Percentiles rank a stretch among this genome's conserved stretches.
These are phyloP conservation scores for Peniophora sp. DNA, from an alignment of 1,284 basidiomycete genomes.

Conservation along the genomic window DNA sequence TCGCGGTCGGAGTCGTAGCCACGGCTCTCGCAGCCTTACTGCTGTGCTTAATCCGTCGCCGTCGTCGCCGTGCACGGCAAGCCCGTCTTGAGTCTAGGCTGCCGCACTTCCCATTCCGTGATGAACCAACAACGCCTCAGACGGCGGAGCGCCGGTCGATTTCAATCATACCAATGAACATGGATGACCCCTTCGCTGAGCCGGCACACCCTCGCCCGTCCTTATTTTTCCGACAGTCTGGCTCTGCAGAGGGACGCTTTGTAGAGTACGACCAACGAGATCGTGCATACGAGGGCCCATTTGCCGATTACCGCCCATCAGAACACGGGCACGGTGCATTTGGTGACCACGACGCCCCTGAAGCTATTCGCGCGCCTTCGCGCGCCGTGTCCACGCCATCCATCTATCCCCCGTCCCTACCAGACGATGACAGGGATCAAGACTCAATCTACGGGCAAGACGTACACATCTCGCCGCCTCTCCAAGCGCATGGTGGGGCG, in stretches of 20 bases:
- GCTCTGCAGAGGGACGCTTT: background rate
- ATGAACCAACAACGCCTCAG: conserved; percentile 7
- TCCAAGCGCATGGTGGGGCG: background rate
- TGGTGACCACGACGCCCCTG: background rate
- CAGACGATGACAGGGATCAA: conserved; percentile 21
- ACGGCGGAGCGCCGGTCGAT: background rate
- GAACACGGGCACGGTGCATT: conserved; percentile 3
- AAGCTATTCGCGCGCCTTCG: conserved; percentile 2
- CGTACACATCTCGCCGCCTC: conserved; percentile 11
- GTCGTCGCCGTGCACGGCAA: conserved; percentile 25
- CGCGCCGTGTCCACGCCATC: conserved; percentile 44
- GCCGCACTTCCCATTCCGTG: conserved; percentile 20
- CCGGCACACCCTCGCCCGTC: background rate
- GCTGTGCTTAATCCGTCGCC: conserved; percentile 32
- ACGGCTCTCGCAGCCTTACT: conserved; percentile 27
- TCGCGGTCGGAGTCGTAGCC: conserved; percentile 38
- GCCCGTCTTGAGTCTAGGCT: conserved; percentile 29
- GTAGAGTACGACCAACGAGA: background rate
- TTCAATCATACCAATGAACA: background rate
- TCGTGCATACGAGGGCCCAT: conserved; percentile 12
- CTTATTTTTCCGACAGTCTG: background rate
- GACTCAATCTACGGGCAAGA: conserved; percentile 17
- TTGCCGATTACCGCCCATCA: conserved; percentile 14
- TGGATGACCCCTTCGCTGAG: background rate
- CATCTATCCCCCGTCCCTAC: conserved; percentile 46